A percentile compares a stretch with the other conserved stretches of the same genome.
These are phyloP conservation scores for Wallacemonas sp. DNA, from an alignment of 208 protist species.

Conservation along the genomic window DNA sequence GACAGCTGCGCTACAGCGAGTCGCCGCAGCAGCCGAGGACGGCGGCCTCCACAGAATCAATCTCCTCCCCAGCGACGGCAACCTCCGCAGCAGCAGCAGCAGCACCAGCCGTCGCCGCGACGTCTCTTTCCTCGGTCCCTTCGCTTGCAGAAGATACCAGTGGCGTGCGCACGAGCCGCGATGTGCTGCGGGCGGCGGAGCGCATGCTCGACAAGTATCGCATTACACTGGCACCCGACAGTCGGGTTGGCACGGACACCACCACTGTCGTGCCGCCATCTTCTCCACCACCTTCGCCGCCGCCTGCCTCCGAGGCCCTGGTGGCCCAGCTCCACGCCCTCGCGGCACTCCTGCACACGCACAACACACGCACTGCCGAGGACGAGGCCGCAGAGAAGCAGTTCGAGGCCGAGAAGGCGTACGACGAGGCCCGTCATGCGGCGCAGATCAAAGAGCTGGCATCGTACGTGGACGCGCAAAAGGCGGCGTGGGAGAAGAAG, in stretches of 20 bases:
- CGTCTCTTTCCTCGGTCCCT: not conserved
- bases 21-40: not conserved
- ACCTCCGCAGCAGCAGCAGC: not conserved
- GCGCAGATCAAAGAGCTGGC: constrained; percentile 1
- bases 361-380: not conserved
- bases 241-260: not conserved
- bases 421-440: not conserved
- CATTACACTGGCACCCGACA: not conserved
- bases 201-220: not conserved
- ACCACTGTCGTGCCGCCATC: not conserved
- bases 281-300: not conserved
- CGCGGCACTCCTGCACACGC: not conserved
- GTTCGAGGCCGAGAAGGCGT: not conserved
- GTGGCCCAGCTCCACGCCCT: constrained; percentile 1
- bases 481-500: not conserved
- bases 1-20: constrained; percentile 13
- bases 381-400: not conserved
- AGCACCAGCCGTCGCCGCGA: not conserved
- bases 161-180: not conserved
- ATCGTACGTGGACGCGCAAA: not conserved
- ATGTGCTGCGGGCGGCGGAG: constrained; percentile 6
- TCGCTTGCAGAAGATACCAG: not conserved
- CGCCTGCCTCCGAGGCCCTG: not conserved
- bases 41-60: no score
- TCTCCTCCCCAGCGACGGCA: no score